Evolutionary conservation across 2,329 filamentous ascomycete species (phyloP).

Genomic region (Penicillium sp.): DNA sequence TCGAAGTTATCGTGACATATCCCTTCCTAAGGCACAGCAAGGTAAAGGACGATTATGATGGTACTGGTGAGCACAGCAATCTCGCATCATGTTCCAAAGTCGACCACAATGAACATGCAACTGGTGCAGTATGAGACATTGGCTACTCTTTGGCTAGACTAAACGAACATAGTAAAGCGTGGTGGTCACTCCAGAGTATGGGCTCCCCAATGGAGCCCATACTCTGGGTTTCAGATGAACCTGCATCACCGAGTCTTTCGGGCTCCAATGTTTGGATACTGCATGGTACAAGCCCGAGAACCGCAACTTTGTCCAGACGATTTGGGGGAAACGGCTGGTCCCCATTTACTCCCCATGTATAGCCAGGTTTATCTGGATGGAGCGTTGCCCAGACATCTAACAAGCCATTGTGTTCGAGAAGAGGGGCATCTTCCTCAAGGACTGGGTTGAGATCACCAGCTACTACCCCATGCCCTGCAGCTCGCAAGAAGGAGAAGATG

Average conservation of each 20-base stretch:
- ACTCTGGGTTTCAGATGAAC: too few species aligned
- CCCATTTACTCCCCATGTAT: slow-evolving; percentile 38
- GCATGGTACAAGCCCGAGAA: slow-evolving; percentile 24
- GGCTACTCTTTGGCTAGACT: too few species aligned
- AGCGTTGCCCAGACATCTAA: slow-evolving; percentile 34
- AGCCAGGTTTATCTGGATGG: slow-evolving; percentile 27
- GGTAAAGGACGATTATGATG: too few species aligned
- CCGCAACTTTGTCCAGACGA: slow-evolving; percentile 38
- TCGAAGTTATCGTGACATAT: too few species aligned
- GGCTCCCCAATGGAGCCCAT: too few species aligned
- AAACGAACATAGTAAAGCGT: too few species aligned
- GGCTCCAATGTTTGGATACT: slow-evolving; percentile 4
- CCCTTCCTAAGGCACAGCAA: too few species aligned
- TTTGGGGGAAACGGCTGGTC: slow-evolving; percentile 28
- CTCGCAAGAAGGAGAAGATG: slow-evolving; percentile 24
- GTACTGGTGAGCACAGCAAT: too few species aligned
- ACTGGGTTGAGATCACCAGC: slow-evolving; percentile 42
- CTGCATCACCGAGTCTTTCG: neutral
- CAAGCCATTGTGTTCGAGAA: slow-evolving; percentile 31
- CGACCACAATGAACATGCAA: too few species aligned
- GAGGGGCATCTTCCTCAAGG: slow-evolving; percentile 29
- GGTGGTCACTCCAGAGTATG: too few species aligned
- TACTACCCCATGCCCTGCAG: slow-evolving; percentile 29
- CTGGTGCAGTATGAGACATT: too few species aligned
- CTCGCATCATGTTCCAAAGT: too few species aligned